Conservation (phyloP, 2,329 filamentous ascomycete genomes). For the Pseudocercospora fijiensis region DNA sequence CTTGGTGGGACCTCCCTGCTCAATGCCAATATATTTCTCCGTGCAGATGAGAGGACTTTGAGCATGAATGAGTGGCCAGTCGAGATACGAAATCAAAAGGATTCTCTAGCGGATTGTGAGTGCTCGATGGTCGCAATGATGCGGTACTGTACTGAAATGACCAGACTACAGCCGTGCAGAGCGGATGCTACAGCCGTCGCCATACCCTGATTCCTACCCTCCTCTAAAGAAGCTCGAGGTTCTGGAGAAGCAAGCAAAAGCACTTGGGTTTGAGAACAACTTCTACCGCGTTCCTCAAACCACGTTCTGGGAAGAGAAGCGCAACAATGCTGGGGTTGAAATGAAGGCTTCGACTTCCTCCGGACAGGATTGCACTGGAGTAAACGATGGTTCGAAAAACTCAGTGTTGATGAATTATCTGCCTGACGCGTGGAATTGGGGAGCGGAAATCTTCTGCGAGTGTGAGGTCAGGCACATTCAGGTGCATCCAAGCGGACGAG, state of each 20-base stretch:
- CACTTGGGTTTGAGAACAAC: conserved; percentile 34
- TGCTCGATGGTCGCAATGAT: neutral
- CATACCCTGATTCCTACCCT: conserved; percentile 60
- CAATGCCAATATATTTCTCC: conserved; percentile 66
- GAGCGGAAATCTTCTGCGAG: conserved; percentile 68
- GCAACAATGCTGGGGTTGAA: conserved; percentile 63
- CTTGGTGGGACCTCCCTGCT: conserved; percentile 66
- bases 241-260: conserved; percentile 57
- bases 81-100: conserved; percentile 26
- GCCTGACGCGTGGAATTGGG: conserved; percentile 70
- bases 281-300: conserved; percentile 40
- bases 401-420: conserved; percentile 66
- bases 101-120: neutral
- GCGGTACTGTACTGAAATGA: neutral
- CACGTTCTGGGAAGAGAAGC: conserved; percentile 60
- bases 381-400: conserved; percentile 68
- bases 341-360: conserved; percentile 61
- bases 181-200: conserved; percentile 57
- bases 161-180: conserved; percentile 56
- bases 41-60: conserved; percentile 57
- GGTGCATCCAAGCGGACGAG: conserved; percentile 50
- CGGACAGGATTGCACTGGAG: conserved; percentile 62
- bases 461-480: conserved; percentile 65
- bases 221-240: conserved; percentile 55
- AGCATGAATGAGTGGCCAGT: conserved; percentile 57